Evolutionary conservation across 73 alveolate genomes (phyloP), one percentile per base, ranked within the genome.

Genomic region (Paraurostyla sp.): DNA sequence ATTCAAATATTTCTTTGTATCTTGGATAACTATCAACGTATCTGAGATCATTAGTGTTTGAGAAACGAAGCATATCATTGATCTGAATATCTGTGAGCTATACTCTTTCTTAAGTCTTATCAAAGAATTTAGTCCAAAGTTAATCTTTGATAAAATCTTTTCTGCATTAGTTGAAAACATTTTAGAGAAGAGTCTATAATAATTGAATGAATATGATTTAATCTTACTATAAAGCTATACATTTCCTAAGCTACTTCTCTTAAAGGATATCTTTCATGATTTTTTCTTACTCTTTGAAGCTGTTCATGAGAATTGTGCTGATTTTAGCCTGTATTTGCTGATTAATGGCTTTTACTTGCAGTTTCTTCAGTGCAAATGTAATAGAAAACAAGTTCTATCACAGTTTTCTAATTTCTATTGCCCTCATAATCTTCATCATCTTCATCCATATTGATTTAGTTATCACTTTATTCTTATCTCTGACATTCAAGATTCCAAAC

Each of bases 121-220:
- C 86, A 49, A 73, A 73, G 86, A 73, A 73, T 49, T 73, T 73
- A 7, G 35, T 43, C 86, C 86, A 73, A 6, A 73, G 32, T 36
- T 73, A 27, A 73, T 73, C 86, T 29, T 73, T 73, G 46, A 73
- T 73, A 1, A 48, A 25, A 4, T 73, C 86, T 33, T 73, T 73
- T 25, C 86, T 40, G 86, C 86, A 73, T 45, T 73, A 68, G 20
- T 43, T 48, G 46, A 73, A 73, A 16, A 56, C 71, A 46, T n/a
- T 73, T 30, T 73, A 41, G 23, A 73, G 48, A 13, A 13, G 29
- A 73, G 6, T 48, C 86, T 73, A 73, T 13, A 73, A 45, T 30
- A 30, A 62, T 15, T 36, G 41, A 4, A 33, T 22, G 6, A 65
- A 65, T 2, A 73, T 45, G 33, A 16, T 25, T 9, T 43, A 23